These are phyloP conservation scores for Mastigamoeba balamuthi DNA, from an alignment of 78 protist genomes.

Conservation along the genomic window DNA sequence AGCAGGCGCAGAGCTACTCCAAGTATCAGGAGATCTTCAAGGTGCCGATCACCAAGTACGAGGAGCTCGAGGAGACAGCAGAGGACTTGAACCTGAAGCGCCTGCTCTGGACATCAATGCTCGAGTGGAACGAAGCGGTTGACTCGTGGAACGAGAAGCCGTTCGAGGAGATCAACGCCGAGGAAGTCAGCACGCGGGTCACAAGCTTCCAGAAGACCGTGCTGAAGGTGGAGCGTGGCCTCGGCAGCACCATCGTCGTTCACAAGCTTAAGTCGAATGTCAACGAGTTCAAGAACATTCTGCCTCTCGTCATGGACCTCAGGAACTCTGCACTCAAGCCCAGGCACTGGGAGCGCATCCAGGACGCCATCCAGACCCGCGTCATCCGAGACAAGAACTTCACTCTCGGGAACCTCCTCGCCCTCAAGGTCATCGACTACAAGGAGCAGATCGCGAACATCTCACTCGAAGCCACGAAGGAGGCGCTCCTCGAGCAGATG, in stretches of 20 bases:
- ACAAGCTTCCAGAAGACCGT: too few relatives aligned
- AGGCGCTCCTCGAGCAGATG: conserved; percentile 17
- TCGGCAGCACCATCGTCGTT: conserved; percentile 3
- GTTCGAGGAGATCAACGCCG: conserved; percentile 8
- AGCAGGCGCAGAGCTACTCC: background rate
- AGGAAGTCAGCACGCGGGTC: background rate
- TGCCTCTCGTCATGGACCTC: conserved; percentile 11
- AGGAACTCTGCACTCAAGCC: conserved; percentile 15
- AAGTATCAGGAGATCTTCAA: conserved; percentile 6
- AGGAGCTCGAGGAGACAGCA: background rate
- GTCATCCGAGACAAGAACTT: background rate
- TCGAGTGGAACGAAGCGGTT: background rate
- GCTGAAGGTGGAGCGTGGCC: background rate
- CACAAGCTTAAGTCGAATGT: background rate
- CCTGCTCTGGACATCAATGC: conserved; percentile 7
- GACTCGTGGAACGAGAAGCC: background rate
- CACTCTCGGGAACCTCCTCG: conserved; percentile 21
- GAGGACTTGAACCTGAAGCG: conserved; percentile 5
- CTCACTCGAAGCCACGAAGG: conserved; percentile 32
- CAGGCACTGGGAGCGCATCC: conserved; percentile 22
- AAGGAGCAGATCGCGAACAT: conserved; percentile 10
- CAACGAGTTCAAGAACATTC: background rate
- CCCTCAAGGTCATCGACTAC: background rate
- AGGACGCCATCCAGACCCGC: background rate
- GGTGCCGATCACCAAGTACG: background rate